Evolutionary conservation across 768 basidiomycete species (phyloP).

Genomic region (Tylopilus vinaceipallidus): DNA sequence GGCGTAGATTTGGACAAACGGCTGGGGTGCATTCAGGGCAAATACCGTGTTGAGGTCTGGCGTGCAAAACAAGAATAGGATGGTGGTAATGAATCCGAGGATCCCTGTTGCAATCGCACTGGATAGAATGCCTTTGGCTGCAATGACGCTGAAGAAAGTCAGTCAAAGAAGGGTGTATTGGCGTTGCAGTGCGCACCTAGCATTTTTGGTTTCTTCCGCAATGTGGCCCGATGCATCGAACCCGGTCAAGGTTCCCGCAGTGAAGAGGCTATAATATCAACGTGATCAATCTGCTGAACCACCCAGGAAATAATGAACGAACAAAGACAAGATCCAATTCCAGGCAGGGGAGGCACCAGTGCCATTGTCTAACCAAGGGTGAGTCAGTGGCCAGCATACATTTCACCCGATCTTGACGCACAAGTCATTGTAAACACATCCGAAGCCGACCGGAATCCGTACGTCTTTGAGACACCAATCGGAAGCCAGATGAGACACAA

Average conservation of each 20-base stretch:
- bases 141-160: conserved; percentile 52
- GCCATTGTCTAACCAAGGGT: conserved; percentile 64
- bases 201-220: conserved; percentile 86
- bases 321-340: conserved; percentile 94
- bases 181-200: conserved; percentile 40
- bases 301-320: conserved; percentile 19
- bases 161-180: neutral
- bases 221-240: conserved; percentile 90
- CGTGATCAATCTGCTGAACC: neutral
- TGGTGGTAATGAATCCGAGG: conserved; percentile 74
- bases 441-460: conserved; percentile 80
- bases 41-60: conserved; percentile 78
- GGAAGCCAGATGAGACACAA: conserved; percentile 91
- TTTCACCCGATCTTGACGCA: conserved; percentile 42
- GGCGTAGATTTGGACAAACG: conserved; percentile 87
- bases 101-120: conserved; percentile 77
- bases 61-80: conserved; percentile 82
- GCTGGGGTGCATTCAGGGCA: conserved; percentile 78
- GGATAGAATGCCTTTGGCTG: conserved; percentile 78
- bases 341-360: conserved; percentile 83
- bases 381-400: neutral
- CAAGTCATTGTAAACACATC: conserved; percentile 84
- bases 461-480: conserved; percentile 84
- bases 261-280: conserved; percentile 74
- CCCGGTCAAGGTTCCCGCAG: conserved; percentile 84